Evolutionary conservation across 1,139 yeast species (phyloP).

Genomic region (Blastobotrys aristatus): DNA sequence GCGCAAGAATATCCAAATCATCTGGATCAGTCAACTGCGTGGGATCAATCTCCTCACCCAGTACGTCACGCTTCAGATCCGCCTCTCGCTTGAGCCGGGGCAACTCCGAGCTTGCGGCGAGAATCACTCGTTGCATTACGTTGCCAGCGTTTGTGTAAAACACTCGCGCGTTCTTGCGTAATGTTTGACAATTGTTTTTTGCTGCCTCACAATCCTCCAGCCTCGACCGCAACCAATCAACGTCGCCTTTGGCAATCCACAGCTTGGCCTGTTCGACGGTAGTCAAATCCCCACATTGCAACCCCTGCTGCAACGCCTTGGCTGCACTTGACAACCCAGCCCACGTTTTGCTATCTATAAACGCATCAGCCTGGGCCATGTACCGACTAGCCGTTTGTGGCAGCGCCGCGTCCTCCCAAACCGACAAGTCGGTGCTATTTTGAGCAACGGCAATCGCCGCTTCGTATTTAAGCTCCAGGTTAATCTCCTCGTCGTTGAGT

Average conservation of each 20-base stretch:
- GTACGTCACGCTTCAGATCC: conserved; percentile 10
- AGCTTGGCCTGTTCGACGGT: conserved; percentile 15
- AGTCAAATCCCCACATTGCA: not conserved
- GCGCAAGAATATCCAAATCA: not conserved
- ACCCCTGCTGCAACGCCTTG: conserved; percentile 10
- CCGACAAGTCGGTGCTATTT: conserved; percentile 6
- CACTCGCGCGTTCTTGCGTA: conserved; percentile 23
- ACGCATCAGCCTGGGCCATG: conserved; percentile 26
- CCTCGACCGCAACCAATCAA: conserved; percentile 24
- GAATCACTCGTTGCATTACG: conserved; percentile 3
- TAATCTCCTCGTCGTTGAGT: not conserved
- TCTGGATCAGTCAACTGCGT: not conserved
- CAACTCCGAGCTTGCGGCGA: conserved; percentile 17
- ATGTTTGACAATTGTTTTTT: conserved; percentile 19
- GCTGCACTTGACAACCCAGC: conserved; percentile 16
- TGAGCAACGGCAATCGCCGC: conserved; percentile 21
- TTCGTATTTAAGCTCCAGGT: conserved; percentile 13
- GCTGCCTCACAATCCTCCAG: conserved; percentile 15
- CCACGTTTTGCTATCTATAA: conserved; percentile 19
- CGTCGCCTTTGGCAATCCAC: conserved; percentile 27
- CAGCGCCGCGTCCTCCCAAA: conserved; percentile 11
- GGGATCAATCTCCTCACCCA: not conserved
- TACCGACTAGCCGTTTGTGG: conserved; percentile 21
- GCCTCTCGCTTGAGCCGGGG: conserved; percentile 19
- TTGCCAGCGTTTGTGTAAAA: conserved; percentile 25